Conservation (phyloP, 345 rosid genomes). For the Hypericum perforatum region DNA sequence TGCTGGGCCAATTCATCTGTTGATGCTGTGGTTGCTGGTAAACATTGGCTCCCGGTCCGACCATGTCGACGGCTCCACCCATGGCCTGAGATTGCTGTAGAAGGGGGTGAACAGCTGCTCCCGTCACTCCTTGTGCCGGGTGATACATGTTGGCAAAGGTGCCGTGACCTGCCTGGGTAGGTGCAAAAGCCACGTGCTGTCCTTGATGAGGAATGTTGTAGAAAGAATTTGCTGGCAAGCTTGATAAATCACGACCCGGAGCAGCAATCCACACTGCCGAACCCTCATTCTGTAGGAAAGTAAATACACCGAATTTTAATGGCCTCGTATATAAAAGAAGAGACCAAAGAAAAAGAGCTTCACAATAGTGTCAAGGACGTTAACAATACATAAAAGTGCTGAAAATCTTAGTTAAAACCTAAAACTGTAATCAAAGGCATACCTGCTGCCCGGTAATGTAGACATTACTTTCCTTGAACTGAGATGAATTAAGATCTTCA, state of each 20-base stretch:
- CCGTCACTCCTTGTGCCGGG: conserved; percentile 61
- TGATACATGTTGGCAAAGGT: conserved; percentile 59
- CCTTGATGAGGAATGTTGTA: conserved; percentile 79
- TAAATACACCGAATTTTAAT: conserved; percentile 13
- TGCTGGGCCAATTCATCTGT: conserved; percentile 83
- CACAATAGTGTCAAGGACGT: too few relatives aligned
- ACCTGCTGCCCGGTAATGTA: conserved; percentile 75
- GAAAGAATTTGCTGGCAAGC: conserved; percentile 64
- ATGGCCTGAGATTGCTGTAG: conserved; percentile 67
- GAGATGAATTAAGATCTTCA: conserved; percentile 71
- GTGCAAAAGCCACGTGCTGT: conserved; percentile 70
- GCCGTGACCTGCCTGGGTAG: conserved; percentile 64
- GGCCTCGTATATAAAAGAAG: too few relatives aligned
- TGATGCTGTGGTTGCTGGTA: conserved; percentile 92
- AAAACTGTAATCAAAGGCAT: conserved; percentile 15
- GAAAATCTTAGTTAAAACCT: not conserved
- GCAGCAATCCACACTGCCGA: conserved; percentile 78
- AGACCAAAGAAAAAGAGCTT: too few relatives aligned
- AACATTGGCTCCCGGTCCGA: conserved; percentile 53
- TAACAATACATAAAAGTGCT: not conserved
- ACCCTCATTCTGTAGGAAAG: conserved; percentile 63
- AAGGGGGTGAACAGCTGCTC: conserved; percentile 58
- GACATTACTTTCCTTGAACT: conserved; percentile 69
- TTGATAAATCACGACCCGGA: conserved; percentile 61
- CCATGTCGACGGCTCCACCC: conserved; percentile 67